These are phyloP conservation scores for Aspergillus ochraceus DNA, from an alignment of 2,329 filamentous ascomycete genomes.

Conservation along the genomic window DNA sequence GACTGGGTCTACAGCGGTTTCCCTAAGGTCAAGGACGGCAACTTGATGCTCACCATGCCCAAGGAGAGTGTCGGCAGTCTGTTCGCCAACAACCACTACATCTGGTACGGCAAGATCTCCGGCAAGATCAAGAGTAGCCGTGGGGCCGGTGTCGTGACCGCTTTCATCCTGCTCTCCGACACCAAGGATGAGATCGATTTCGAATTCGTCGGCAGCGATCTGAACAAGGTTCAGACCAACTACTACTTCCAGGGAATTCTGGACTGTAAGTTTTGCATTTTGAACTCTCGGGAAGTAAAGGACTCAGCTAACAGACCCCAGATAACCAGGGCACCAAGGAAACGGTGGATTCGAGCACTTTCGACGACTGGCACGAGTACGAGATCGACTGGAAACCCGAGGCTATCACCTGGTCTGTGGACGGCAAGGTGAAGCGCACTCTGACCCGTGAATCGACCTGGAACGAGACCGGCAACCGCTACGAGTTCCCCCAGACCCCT, in stretches of 20 bases:
- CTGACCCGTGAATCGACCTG: conserved; percentile 73
- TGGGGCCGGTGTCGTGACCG: conserved; percentile 88
- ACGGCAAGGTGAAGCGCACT: conserved; percentile 74
- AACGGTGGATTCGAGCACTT: conserved; percentile 63
- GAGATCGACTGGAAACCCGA: conserved; percentile 93
- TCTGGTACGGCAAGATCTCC: conserved; percentile 96
- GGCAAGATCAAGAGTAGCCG: conserved; percentile 81
- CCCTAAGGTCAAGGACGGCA: conserved; percentile 61
- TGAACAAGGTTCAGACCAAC: conserved; percentile 82
- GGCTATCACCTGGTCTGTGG: conserved; percentile 79
- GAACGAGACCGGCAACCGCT: conserved; percentile 80
- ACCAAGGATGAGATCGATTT: conserved; percentile 99
- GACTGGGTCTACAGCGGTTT: conserved; percentile 90
- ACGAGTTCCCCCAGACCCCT: conserved; percentile 87
- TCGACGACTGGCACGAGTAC: conserved; percentile 80
- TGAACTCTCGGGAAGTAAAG: neutral
- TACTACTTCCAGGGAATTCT: conserved; percentile 95
- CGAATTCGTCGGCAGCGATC: conserved; percentile 84
- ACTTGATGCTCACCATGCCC: conserved; percentile 85
- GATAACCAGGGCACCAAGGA: conserved; percentile 76
- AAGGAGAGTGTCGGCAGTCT: conserved; percentile 82
- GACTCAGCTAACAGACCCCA: conserved; percentile 36
- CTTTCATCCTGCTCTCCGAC: conserved; percentile 92
- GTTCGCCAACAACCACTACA: conserved; percentile 78
- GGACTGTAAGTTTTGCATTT: conserved; percentile 65